Evolutionary conservation across 192 early-diverging fungal species (phyloP), one percentile per base, ranked within the genome.

Genomic region (Backusella morwellensis): DNA sequence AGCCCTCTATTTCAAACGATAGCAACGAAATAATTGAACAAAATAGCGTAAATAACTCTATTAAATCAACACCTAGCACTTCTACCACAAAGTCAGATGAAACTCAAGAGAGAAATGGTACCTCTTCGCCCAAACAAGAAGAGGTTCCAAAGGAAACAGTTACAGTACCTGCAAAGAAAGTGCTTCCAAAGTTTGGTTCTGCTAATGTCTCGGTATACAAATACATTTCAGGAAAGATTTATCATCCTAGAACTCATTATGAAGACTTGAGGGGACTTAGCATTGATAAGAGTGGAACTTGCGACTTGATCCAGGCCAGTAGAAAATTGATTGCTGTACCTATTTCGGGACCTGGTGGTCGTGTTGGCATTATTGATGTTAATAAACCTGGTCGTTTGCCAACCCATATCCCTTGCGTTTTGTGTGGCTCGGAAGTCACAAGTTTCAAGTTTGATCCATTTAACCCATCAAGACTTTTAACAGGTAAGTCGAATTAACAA

Each of bases 391-490:
- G 94, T 8, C 88, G 96, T 26, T 70, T 94, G 8, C 90, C 91
- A 6, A 74, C 71, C 29, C 83, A 86, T 70, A 78, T 94, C 9
- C 90, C 91, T 1, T 81, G 81, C 41, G 70, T 95, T 2, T 73
- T 92, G 0, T 87, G 86, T 74, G 86, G 89, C 21, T 84, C 91
- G 1, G 89, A 90, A 54, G 82, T 97, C 6, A 75, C 82, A 23
- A 88, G 90, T 54, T 94, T 95, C 71, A 85, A 90, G 68, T 90
- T 92, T 50, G 88, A 94, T 74, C 93, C 94, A 17, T 95, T 96
- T 82, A 85, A 92, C 75, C 78, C 78, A 4, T 81, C 83, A 19
- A 40, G 77, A 11, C 79, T 95, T 23, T 83, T 88, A 23, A 90
- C 90, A 52, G 77, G 81, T 82, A 70, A 41, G 41, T 11, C 7